Conservation (phyloP, 2,329 filamentous ascomycete genomes). For the Apiospora marii region DNA sequence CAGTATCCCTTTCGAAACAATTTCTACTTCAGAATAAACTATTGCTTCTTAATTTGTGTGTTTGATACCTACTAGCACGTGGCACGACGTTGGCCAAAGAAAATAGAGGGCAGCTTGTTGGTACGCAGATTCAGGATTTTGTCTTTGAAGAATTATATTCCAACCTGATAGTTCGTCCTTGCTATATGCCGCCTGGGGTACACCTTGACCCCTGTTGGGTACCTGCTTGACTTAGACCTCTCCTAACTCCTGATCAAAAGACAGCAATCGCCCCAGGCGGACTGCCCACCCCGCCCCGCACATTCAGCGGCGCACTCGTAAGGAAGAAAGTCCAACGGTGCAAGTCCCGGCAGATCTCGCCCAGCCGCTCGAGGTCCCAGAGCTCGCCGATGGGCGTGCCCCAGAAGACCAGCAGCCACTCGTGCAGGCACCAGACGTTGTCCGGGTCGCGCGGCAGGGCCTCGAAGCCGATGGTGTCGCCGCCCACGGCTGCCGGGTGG, state of each 20-base stretch:
- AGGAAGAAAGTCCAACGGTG: conserved; percentile 34
- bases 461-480: conserved; percentile 47
- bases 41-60: too few relatives aligned
- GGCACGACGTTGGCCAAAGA: too few relatives aligned
- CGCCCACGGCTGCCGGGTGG: conserved; percentile 51
- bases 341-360: neutral
- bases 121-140: too few relatives aligned
- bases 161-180: too few relatives aligned
- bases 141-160: too few relatives aligned
- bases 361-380: conserved; percentile 32
- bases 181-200: neutral
- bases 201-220: too few relatives aligned
- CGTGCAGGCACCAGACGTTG: conserved; percentile 34
- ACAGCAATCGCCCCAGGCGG: conserved; percentile 35
- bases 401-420: conserved; percentile 33
- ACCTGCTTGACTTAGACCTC: neutral
- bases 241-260: conserved; percentile 26
- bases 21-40: too few relatives aligned
- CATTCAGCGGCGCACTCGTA: conserved; percentile 32
- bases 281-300: conserved; percentile 30
- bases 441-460: neutral
- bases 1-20: too few relatives aligned
- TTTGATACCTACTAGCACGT: too few relatives aligned
- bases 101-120: too few relatives aligned
- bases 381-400: conserved; percentile 36